These are phyloP conservation scores for Arthrobotrys pseudoclavata DNA, from an alignment of 2,329 filamentous ascomycete genomes.

Conservation along the genomic window DNA sequence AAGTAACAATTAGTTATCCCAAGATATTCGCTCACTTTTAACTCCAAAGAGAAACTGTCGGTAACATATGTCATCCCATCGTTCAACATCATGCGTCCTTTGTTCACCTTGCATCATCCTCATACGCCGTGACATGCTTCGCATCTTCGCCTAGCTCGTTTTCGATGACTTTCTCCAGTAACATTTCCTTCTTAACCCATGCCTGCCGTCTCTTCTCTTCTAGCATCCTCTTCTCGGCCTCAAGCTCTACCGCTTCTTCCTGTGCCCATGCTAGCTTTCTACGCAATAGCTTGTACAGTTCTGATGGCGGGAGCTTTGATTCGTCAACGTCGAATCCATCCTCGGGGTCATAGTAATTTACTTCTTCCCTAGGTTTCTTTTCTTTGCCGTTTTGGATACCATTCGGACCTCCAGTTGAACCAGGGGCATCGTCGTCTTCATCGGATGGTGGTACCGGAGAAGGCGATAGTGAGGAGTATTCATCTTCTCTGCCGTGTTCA, in stretches of 20 bases:
- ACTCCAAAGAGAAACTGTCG: slow-evolving; percentile 41
- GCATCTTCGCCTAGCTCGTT: slow-evolving; percentile 75
- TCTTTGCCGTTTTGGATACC: slow-evolving; percentile 53
- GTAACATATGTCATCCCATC: slow-evolving; percentile 22
- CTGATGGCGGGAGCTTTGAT: slow-evolving; percentile 70
- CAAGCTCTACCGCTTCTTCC: slow-evolving; percentile 75
- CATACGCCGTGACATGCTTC: slow-evolving; percentile 69
- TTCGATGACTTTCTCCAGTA: slow-evolving; percentile 82
- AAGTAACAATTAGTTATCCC: slow-evolving; percentile 6
- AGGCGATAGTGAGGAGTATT: slow-evolving; percentile 49
- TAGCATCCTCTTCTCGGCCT: slow-evolving; percentile 75
- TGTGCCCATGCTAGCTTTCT: slow-evolving; percentile 81
- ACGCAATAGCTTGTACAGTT: slow-evolving; percentile 74
- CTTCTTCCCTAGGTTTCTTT: slow-evolving; percentile 51
- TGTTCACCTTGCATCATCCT: slow-evolving; percentile 41
- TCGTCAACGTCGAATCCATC: slow-evolving; percentile 63
- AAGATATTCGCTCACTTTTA: slow-evolving; percentile 47
- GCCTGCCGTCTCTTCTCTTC: slow-evolving; percentile 78
- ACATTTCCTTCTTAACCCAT: slow-evolving; percentile 83
- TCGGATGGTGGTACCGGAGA: slow-evolving; percentile 30
- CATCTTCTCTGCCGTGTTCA: slow-evolving; percentile 61
- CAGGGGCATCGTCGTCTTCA: slow-evolving; percentile 35
- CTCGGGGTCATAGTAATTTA: slow-evolving; percentile 61
- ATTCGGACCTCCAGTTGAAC: slow-evolving; percentile 10
- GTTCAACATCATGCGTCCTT: background rate